Evolutionary conservation across 805 yeast species (phyloP).

Genomic region (Millerozyma acaciae): DNA sequence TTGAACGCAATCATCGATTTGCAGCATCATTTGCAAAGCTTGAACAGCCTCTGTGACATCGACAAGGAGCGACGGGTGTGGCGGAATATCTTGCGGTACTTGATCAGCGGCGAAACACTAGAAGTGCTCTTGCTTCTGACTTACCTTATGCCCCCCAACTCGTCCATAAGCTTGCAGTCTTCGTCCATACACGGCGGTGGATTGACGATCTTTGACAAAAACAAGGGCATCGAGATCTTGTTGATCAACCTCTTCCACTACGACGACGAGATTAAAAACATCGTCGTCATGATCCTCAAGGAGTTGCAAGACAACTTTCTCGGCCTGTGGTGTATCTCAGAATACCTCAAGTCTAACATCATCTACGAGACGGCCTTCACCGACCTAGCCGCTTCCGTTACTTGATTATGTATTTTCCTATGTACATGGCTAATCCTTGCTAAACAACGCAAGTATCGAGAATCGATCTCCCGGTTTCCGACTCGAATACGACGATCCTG

Average conservation of each 20-base stretch:
- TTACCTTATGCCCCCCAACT: slow-evolving; percentile 39
- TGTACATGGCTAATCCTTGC: not conserved
- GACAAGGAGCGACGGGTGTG: slow-evolving; percentile 36
- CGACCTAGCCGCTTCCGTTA: slow-evolving; percentile 18
- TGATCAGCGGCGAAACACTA: slow-evolving; percentile 38
- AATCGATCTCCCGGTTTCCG: slow-evolving; percentile 55
- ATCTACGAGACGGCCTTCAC: slow-evolving; percentile 39
- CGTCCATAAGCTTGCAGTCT: slow-evolving; percentile 35
- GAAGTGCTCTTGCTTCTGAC: slow-evolving; percentile 38
- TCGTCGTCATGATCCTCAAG: slow-evolving; percentile 38
- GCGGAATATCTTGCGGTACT: slow-evolving; percentile 39
- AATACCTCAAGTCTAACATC: slow-evolving; percentile 32
- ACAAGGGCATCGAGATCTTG: slow-evolving; percentile 41
- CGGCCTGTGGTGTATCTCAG: slow-evolving; percentile 43
- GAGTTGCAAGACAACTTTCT: slow-evolving; percentile 41
- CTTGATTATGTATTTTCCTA: not conserved
- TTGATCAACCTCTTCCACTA: slow-evolving; percentile 39
- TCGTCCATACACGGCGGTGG: slow-evolving; percentile 37
- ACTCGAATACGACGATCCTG: slow-evolving; percentile 57
- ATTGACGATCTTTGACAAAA: slow-evolving; percentile 40
- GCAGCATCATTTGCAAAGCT: slow-evolving; percentile 38
- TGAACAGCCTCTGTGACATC: slow-evolving; percentile 25
- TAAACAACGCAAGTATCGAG: slow-evolving; percentile 19
- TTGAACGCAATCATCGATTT: slow-evolving; percentile 40
- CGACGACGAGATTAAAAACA: slow-evolving; percentile 37